These are phyloP conservation scores for Fusarium subtropicale DNA, from an alignment of 2,329 filamentous ascomycete genomes.

Conservation along the genomic window DNA sequence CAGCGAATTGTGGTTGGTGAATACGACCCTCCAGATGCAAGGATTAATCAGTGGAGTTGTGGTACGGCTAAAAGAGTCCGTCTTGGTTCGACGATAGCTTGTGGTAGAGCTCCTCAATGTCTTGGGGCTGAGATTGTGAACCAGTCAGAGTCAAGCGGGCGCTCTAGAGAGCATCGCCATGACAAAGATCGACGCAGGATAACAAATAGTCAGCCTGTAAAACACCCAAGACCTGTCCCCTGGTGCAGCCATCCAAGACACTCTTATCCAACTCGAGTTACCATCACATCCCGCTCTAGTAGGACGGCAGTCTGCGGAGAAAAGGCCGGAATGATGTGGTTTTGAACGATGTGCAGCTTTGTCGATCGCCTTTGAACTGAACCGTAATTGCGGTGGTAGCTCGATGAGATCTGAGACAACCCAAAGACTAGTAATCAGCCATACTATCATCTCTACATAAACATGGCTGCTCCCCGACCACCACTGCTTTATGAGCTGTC, in stretches of 20 bases:
- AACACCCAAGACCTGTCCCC: constrained; percentile 22
- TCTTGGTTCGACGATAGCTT: constrained; percentile 17
- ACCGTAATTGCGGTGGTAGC: constrained; percentile 2
- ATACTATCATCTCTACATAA: constrained; percentile 19
- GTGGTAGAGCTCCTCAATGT: constrained; percentile 18
- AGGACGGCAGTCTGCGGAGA: constrained; percentile 15
- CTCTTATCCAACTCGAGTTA: constrained; percentile 24
- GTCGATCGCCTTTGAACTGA: not conserved
- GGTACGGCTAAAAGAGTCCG: constrained; percentile 5
- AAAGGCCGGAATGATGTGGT: constrained; percentile 26
- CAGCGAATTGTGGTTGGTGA: constrained; percentile 29
- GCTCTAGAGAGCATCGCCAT: constrained; percentile 5
- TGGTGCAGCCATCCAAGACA: constrained; percentile 37
- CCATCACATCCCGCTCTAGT: constrained; percentile 16
- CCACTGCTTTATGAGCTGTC: not conserved
- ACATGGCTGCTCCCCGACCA: constrained; percentile 26
- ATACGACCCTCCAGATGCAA: constrained; percentile 14
- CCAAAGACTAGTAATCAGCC: constrained; percentile 1
- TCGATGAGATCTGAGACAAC: constrained; percentile 30
- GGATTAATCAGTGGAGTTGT: constrained; percentile 21
- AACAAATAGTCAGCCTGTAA: constrained; percentile 8
- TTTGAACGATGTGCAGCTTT: constrained; percentile 1
- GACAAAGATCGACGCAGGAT: constrained; percentile 32
- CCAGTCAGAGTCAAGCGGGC: constrained; percentile 15
- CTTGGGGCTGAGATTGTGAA: constrained; percentile 14